Base-by-base conservation (phyloP, 2,329 filamentous ascomycete genomes). In the Cladobotryum protrusum region DNA sequence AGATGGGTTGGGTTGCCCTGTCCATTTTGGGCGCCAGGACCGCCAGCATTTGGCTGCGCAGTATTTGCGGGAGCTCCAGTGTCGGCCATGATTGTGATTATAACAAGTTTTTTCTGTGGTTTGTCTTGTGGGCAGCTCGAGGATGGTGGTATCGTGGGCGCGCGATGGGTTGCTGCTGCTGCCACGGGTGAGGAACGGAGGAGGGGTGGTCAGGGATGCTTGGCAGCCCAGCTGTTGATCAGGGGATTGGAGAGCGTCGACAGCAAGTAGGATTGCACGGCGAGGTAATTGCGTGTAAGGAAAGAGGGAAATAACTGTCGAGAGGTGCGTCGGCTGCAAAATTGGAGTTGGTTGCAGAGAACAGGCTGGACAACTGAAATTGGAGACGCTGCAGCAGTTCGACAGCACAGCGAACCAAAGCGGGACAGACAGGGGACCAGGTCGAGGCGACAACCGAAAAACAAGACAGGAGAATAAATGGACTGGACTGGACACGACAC, bases 1-100 rank as follows among this genome's bases (percentile, higher is more conserved):
- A 96, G 91, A 69, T 93, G 87, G 58, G 80, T 72, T 56, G 83
- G 78, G 66, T 84, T 84, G 56, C 76, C 72, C 72, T 88, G 86
- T 59, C 79, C 78, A 65, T 82, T 83, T 71, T 89, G 86, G 58
- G 78, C 75, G 65, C 86, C 88, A 60, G 87, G 84, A 58, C 85
- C 84, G 63, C 83, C 85, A 59, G 82, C 76, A 61, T 85, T 80
- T 54, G 79, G 72, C 67, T 86, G 81, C 55, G 81, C 74, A 59
- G 80, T 70, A 61, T 77, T 73, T 56, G 83, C 69, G 59, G 83
- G 73, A 67, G 83, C 73, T 66, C 81, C 78, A 72, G 79, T 81
- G 65, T 96, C 89, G 72, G 89, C 83, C 90, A 96, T 95, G 67
- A 71, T 72, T 70, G 43, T 48, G 40, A 50, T 9, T 24, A 12